These are phyloP conservation scores for Pseudopithomyces chartarum DNA, from an alignment of 2,329 filamentous ascomycete species.

Conservation along the genomic window DNA sequence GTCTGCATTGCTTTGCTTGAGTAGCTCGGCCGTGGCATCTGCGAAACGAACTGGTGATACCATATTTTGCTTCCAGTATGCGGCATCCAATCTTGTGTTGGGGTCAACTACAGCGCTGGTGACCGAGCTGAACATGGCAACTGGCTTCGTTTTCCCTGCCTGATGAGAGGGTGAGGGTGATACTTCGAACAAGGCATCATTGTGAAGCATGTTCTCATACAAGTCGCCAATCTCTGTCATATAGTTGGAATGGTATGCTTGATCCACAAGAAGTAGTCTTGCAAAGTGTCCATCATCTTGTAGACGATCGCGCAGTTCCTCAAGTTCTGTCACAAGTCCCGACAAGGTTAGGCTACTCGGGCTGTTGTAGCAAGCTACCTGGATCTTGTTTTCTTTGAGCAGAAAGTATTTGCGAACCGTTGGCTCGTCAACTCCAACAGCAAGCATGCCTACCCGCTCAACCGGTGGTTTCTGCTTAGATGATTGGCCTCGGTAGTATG, in stretches of 20 bases:
- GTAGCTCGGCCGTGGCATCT: neutral
- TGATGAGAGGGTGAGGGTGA: neutral
- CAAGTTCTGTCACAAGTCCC: neutral
- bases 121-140: conserved; percentile 9
- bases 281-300: conserved; percentile 15
- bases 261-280: conserved; percentile 16
- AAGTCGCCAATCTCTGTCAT: conserved; percentile 14
- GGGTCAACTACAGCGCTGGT: neutral
- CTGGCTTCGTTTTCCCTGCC: neutral
- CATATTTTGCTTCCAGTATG: conserved; percentile 18
- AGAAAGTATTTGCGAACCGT: too few relatives aligned
- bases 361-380: neutral
- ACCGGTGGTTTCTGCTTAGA: neutral
- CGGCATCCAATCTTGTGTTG: neutral
- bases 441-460: conserved; percentile 4
- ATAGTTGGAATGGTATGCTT: conserved; percentile 17
- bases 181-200: neutral
- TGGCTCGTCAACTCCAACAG: conserved; percentile 13
- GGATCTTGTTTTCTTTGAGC: too few relatives aligned
- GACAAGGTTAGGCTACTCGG: neutral
- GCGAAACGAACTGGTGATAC: conserved; percentile 15
- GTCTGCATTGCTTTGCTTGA: conserved; percentile 2
- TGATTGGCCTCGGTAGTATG: conserved; percentile 8
- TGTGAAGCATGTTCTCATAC: conserved; percentile 8
- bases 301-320: neutral